Conservation (phyloP, 805 yeast genomes). For the Monosporozyma unispora region DNA sequence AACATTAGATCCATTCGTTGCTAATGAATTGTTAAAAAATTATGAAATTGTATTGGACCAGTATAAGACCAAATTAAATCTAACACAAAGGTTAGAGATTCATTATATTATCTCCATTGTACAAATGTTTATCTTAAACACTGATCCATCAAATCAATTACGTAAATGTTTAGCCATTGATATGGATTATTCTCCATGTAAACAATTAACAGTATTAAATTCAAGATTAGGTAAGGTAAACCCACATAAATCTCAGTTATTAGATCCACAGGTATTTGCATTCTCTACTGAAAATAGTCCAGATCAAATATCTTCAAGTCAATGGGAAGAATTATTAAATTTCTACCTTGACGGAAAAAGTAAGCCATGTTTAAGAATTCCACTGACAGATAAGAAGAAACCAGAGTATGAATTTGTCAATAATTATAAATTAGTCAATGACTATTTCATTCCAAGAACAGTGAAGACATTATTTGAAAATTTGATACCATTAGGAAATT, state of each 20-base stretch:
- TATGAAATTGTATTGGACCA: conserved; percentile 24
- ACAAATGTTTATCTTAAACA: conserved; percentile 43
- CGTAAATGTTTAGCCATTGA: conserved; percentile 69
- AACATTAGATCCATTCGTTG: conserved; percentile 22
- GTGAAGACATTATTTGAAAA: not conserved
- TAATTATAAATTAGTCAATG: conserved; percentile 8
- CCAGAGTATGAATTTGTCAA: not conserved
- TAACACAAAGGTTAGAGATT: conserved; percentile 24
- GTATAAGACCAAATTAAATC: conserved; percentile 16
- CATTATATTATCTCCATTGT: conserved; percentile 29
- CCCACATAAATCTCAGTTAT: conserved; percentile 34
- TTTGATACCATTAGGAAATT: not conserved
- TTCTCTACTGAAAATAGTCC: conserved; percentile 1
- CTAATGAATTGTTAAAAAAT: conserved; percentile 15
- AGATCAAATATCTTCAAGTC: conserved; percentile 7
- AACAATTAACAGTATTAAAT: conserved; percentile 43
- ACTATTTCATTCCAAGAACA: not conserved
- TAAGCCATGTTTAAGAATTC: not conserved
- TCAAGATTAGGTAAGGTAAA: conserved; percentile 34
- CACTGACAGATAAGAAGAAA: not conserved
- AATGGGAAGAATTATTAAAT: conserved; percentile 31
- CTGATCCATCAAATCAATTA: conserved; percentile 44
- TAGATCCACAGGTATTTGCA: conserved; percentile 36
- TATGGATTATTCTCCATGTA: conserved; percentile 60
- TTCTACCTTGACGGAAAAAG: conserved; percentile 32